Evolutionary conservation across 2,329 filamentous ascomycete genomes (phyloP).

Genomic region (Gyromitra esculenta): DNA sequence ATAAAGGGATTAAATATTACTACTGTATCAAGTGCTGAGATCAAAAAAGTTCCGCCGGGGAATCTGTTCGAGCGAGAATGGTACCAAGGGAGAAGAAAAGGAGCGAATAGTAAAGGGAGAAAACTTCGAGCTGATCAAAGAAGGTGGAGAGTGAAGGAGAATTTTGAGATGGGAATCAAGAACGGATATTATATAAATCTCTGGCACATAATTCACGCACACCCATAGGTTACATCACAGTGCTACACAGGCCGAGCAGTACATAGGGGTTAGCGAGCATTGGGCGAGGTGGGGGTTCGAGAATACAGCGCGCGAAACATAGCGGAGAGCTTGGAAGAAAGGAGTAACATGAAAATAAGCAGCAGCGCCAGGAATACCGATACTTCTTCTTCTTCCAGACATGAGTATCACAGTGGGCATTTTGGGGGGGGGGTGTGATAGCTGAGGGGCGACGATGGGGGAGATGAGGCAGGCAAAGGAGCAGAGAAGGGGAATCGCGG

Average conservation of each 20-base stretch:
- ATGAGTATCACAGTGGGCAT: conserved; percentile 16
- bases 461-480: conserved; percentile 13
- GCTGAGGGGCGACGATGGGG: conserved; percentile 6
- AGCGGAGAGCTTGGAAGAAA: conserved; percentile 16
- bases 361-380: conserved; percentile 24
- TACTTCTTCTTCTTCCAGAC: conserved; percentile 12
- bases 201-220: conserved; percentile 7
- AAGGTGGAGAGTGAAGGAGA: conserved; percentile 36
- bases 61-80: conserved; percentile 55
- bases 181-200: conserved; percentile 48
- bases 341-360: conserved; percentile 38
- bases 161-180: conserved; percentile 25
- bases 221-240: background rate
- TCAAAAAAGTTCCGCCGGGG: conserved; percentile 56
- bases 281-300: conserved; percentile 7
- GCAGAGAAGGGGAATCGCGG: background rate
- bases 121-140: conserved; percentile 32
- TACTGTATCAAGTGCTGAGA: conserved; percentile 31
- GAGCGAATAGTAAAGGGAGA: conserved; percentile 54
- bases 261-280: conserved; percentile 7
- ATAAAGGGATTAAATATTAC: conserved; percentile 51
- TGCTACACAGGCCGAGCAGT: background rate
- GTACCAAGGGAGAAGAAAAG: conserved; percentile 56
- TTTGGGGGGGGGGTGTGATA: background rate
- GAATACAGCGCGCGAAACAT: conserved; percentile 29